These are phyloP conservation scores for Trametes sanguinea DNA, from an alignment of 768 basidiomycete genomes.

Conservation along the genomic window DNA sequence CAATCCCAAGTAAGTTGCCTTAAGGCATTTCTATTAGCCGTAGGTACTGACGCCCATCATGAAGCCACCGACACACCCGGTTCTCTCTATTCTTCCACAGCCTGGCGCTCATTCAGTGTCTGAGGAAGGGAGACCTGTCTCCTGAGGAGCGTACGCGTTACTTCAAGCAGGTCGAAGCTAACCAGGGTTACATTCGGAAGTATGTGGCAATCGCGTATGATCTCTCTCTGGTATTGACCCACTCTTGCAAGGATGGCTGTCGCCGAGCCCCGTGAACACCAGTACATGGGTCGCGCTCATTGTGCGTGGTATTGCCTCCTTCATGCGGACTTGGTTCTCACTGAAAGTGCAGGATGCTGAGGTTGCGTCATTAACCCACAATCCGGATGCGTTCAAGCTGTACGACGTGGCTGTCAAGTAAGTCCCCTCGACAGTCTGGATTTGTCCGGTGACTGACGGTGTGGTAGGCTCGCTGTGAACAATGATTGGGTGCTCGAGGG, in stretches of 20 bases:
- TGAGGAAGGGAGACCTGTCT: slow-evolving; percentile 47
- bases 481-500: slow-evolving; percentile 75
- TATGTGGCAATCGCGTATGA: slow-evolving; percentile 28
- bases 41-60: background rate
- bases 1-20: slow-evolving; percentile 61
- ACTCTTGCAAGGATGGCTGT: slow-evolving; percentile 57
- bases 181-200: slow-evolving; percentile 65
- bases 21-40: too few relatives aligned
- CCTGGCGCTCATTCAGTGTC: slow-evolving; percentile 61
- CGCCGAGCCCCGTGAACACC: slow-evolving; percentile 68
- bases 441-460: background rate
- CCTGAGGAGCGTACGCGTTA: slow-evolving; percentile 43
- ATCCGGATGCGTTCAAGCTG: slow-evolving; percentile 59
- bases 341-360: slow-evolving; percentile 59
- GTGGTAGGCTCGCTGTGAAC: slow-evolving; percentile 57
- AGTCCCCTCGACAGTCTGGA: slow-evolving; percentile 17
- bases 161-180: slow-evolving; percentile 56
- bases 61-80: slow-evolving; percentile 67
- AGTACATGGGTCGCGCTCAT: slow-evolving; percentile 71
- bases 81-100: slow-evolving; percentile 72
- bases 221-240: background rate
- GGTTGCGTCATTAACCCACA: slow-evolving; percentile 57
- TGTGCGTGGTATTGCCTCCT: slow-evolving; percentile 34
- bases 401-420: slow-evolving; percentile 73
- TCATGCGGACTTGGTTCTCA: background rate